Percentiles rank a stretch among this genome's conserved stretches.
These are phyloP conservation scores for Trametes punicea DNA, from an alignment of 768 basidiomycete species.

Conservation along the genomic window DNA sequence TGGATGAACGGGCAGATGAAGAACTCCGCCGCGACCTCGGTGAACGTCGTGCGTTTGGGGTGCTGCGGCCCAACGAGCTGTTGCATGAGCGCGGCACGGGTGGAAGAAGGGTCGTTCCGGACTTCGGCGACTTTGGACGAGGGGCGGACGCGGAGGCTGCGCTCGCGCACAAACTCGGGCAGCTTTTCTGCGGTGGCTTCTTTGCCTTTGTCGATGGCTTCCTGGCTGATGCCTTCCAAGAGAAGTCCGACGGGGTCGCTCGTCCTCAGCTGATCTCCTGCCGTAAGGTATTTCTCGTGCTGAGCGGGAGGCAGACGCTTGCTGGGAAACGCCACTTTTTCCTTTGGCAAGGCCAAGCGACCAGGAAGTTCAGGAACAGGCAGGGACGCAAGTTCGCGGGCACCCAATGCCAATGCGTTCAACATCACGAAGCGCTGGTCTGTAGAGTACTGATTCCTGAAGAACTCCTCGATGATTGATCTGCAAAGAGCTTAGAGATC, in stretches of 20 bases:
- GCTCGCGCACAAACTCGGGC: conserved; percentile 67
- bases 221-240: conserved; percentile 57
- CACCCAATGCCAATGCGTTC: conserved; percentile 82
- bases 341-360: conserved; percentile 17
- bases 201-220: conserved; percentile 60
- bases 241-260: conserved; percentile 50
- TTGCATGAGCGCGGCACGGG: conserved; percentile 4
- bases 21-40: conserved; percentile 76
- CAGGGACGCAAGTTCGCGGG: conserved; percentile 70
- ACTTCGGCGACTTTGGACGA: conserved; percentile 47
- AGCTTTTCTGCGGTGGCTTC: conserved; percentile 51
- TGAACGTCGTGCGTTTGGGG: conserved; percentile 42
- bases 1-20: conserved; percentile 90
- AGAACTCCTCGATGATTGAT: conserved; percentile 86
- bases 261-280: conserved; percentile 34
- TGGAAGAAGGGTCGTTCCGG: conserved; percentile 13
- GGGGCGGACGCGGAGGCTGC: conserved; percentile 62
- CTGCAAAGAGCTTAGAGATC: conserved; percentile 37
- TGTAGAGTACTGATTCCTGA: conserved; percentile 88
- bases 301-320: conserved; percentile 70
- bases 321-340: conserved; percentile 65
- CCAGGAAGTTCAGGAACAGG: conserved; percentile 25
- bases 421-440: conserved; percentile 83
- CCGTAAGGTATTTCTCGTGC: conserved; percentile 63
- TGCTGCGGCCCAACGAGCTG: conserved; percentile 14